A percentile compares a stretch with the other conserved stretches of the same genome.
phyloP scores from a whole-genome alignment of 768 basidiomycete species.

The Coprinopsis strossmayeri region DNA sequence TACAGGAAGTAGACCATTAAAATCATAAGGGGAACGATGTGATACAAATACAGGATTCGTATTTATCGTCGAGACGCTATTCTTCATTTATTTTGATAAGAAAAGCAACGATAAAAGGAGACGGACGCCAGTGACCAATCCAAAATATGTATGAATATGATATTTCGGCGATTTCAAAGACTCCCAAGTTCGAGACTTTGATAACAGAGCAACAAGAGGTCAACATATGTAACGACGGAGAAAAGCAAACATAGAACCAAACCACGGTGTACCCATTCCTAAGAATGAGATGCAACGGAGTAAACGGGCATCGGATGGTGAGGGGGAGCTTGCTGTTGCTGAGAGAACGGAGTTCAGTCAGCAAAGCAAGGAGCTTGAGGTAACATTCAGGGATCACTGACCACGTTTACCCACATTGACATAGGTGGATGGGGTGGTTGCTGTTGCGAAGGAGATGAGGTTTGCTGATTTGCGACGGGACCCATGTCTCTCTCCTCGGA shows the following conservation, averaged over 20 bases:
- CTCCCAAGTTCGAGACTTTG: no score
- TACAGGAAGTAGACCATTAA: background rate
- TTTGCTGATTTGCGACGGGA: conserved; percentile 6
- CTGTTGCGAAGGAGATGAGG: conserved; percentile 17
- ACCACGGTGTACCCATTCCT: no score
- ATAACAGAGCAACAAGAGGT: background rate
- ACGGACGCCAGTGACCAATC: no score
- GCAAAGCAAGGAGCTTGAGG: conserved; percentile 2
- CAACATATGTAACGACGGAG: background rate
- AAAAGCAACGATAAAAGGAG: no score
- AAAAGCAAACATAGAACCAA: background rate
- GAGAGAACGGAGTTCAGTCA: background rate
- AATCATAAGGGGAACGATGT: background rate
- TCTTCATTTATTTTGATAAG: no score
- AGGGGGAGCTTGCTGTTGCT: conserved; percentile 1
- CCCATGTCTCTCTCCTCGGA: conserved; percentile 55
- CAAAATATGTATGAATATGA: no score
- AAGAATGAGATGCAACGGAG: conserved; percentile 24
- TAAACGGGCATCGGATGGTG: conserved; percentile 15
- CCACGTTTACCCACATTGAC: conserved; percentile 35
- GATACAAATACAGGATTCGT: background rate
- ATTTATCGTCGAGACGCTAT: background rate
- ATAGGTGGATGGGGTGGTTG: conserved; percentile 19
- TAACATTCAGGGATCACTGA: conserved; percentile 23
- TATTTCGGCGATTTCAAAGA: no score